A percentile compares a stretch with the other conserved stretches of the same genome.
Conservation (phyloP, 192 early-diverging fungal species). For the Mortierella hygrophila region DNA sequence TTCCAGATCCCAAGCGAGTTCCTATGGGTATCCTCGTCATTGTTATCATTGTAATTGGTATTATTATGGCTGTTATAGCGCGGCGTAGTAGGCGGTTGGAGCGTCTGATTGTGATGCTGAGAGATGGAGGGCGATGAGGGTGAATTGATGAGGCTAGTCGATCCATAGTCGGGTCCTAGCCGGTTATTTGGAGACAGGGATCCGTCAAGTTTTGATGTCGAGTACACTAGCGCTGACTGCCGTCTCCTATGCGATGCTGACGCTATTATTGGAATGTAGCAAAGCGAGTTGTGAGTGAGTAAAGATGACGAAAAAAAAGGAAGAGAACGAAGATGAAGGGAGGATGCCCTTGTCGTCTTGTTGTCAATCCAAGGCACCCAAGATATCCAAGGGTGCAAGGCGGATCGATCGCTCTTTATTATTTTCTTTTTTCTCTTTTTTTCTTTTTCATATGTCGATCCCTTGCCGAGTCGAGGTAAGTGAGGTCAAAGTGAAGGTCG, state of each 20-base stretch:
- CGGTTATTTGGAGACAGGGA: background rate
- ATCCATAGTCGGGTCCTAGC: background rate
- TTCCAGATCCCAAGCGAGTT: slow-evolving; percentile 38
- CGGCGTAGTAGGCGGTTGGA: slow-evolving; percentile 24
- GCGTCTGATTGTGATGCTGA: slow-evolving; percentile 10
- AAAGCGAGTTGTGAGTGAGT: background rate
- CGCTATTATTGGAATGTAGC: background rate
- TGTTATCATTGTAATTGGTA: background rate
- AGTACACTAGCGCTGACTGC: slow-evolving; percentile 37
- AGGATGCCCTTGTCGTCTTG: no score
- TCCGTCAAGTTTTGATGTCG: slow-evolving; percentile 27
- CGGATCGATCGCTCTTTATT: background rate
- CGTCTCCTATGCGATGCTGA: slow-evolving; percentile 39
- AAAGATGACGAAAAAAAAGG: background rate
- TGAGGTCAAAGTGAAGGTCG: background rate
- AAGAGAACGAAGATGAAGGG: background rate
- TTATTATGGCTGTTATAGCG: background rate
- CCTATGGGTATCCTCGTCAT: background rate
- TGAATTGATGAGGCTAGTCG: background rate
- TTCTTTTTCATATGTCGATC: background rate
- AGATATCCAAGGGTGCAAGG: background rate
- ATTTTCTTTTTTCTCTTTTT: background rate
- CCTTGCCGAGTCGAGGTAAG: background rate
- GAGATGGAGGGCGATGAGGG: background rate
- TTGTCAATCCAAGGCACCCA: background rate